Evolutionary conservation across 345 rosid species (phyloP), one percentile per base, ranked within the genome.

Genomic region (Litchi chinensis): DNA sequence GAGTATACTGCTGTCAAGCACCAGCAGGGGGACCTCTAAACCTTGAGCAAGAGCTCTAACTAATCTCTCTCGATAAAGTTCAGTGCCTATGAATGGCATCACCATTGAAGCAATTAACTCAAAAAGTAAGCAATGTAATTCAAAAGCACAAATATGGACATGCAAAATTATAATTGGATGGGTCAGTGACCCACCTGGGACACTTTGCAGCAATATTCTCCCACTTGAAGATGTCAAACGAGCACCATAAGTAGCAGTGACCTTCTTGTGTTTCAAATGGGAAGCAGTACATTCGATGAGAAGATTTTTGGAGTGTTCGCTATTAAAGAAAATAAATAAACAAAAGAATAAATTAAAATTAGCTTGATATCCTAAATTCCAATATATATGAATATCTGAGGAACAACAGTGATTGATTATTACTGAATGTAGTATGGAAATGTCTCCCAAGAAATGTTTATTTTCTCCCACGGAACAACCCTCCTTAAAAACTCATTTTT

Each of bases 371-470:
- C 39, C 7, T 60, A 48, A 71, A 46, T 43, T 75, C 39, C 24
- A 71, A 22, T 76, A 60, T 39, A 18, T 18, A 3, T 46, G 59
- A 10, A 32, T 32, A 32, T 32, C 3, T 32, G 28, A 71, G 40
- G 69, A 82, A 67, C 66, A 77, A 65, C 21, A 71, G 73, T n/a
- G 43, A 56, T 41, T n/a, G 18, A 76, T 59, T 82, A 66, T 94
- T 93, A 97, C 99, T 94, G 89, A 68, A 97, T 87, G 81, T 92
- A 80, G 83, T 94, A 97, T 44, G 99, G 99, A 84, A 97, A 97
- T 73, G 88, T 90, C 70, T 94, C 95, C 98, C 93, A 94, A 6
- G 99, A 97, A 82, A 97, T 88, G 72, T 85, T 92, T 70, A 93
- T 89, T 76, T 89, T 91, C 82, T 94, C 97, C 99, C 99, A 97